These are phyloP conservation scores for Parafenestella ontariensis DNA, from an alignment of 2,329 filamentous ascomycete genomes.

Conservation along the genomic window DNA sequence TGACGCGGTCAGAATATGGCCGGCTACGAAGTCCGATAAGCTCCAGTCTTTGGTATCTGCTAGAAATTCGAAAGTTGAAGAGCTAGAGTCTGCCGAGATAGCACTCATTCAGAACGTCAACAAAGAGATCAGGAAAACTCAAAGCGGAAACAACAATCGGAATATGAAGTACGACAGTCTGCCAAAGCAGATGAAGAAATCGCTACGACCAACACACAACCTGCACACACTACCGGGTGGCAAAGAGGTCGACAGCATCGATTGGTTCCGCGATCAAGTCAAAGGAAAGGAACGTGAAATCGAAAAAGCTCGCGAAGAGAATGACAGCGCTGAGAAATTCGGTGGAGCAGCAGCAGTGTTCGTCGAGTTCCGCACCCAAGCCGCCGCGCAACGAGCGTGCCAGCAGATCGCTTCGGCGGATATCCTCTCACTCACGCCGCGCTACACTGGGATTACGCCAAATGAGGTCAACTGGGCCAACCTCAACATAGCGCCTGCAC, in stretches of 20 bases:
- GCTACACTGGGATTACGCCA: conserved; percentile 83
- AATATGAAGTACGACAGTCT: conserved; percentile 60
- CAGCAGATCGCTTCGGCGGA: conserved; percentile 60
- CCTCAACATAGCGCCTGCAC: conserved; percentile 81
- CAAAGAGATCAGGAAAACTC: conserved; percentile 69
- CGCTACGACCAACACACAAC: conserved; percentile 51
- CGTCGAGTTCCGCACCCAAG: conserved; percentile 84
- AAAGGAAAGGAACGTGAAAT: conserved; percentile 76
- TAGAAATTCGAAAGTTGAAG: conserved; percentile 78
- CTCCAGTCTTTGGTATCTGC: conserved; percentile 83
- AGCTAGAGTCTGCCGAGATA: conserved; percentile 86
- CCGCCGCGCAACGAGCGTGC: conserved; percentile 83
- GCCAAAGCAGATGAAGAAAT: conserved; percentile 68
- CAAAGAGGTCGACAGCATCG: conserved; percentile 92
- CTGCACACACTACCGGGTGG: conserved; percentile 65
- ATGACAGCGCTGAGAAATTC: conserved; percentile 63
- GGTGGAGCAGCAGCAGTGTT: conserved; percentile 80
- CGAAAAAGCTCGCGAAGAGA: conserved; percentile 70
- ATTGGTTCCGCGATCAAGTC: conserved; percentile 83
- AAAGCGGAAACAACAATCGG: conserved; percentile 60
- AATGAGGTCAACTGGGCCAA: conserved; percentile 88
- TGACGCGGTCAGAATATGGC: conserved; percentile 83
- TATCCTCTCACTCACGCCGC: conserved; percentile 78
- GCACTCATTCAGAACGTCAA: conserved; percentile 83
- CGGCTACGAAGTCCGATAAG: conserved; percentile 77